These are phyloP conservation scores for Beauveria varroae DNA, from an alignment of 2,329 filamentous ascomycete genomes.

Conservation along the genomic window DNA sequence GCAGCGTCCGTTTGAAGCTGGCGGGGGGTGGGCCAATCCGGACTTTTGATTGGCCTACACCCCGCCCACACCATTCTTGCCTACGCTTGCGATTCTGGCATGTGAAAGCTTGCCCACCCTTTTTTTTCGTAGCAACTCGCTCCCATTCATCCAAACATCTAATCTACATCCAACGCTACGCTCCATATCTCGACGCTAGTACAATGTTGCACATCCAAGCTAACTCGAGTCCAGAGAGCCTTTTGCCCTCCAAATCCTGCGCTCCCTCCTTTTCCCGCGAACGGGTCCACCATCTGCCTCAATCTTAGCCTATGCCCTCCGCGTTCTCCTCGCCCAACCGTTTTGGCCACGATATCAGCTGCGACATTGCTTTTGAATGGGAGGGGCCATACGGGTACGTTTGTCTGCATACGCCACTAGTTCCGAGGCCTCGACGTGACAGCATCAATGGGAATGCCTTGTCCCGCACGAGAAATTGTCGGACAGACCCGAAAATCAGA, in stretches of 20 bases:
- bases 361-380: neutral
- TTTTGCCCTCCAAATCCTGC: neutral
- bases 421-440: neutral
- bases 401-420: conserved; percentile 4
- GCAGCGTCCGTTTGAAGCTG: conserved; percentile 1
- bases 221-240: neutral
- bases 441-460: neutral
- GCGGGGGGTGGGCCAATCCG: conserved; percentile 4
- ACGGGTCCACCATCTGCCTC: neutral
- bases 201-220: neutral
- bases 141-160: conserved; percentile 5
- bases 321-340: conserved; percentile 1
- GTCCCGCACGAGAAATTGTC: conserved; percentile 4
- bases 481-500: neutral
- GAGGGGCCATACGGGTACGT: conserved; percentile 1
- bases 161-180: neutral
- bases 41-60: neutral
- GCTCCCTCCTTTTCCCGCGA: neutral
- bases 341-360: conserved; percentile 1
- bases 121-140: neutral
- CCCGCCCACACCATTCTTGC: conserved; percentile 6
- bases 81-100: conserved; percentile 5
- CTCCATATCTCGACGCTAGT: neutral
- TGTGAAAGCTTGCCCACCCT: conserved; percentile 1
- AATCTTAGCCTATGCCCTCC: neutral